These are phyloP conservation scores for Collybia mongolica DNA, from an alignment of 768 basidiomycete genomes.

Conservation along the genomic window DNA sequence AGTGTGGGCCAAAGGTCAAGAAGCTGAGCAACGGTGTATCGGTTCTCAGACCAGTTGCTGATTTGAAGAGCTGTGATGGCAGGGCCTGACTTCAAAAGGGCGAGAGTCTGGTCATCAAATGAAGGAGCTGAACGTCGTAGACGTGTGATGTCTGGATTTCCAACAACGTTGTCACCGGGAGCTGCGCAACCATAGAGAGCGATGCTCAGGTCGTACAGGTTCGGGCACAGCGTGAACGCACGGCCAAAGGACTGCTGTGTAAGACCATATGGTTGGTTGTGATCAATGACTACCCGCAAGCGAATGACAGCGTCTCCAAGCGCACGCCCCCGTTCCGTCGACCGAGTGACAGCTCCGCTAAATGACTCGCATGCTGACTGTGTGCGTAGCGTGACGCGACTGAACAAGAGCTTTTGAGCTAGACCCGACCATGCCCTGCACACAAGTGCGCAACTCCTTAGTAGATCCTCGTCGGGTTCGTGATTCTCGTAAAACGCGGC, in stretches of 20 bases:
- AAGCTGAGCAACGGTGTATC: constrained; percentile 54
- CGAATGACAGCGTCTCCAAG: constrained; percentile 53
- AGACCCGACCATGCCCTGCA: constrained; percentile 65
- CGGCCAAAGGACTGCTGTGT: constrained; percentile 55
- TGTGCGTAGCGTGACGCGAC: constrained; percentile 51
- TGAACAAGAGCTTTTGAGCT: constrained; percentile 66
- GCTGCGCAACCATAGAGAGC: constrained; percentile 58
- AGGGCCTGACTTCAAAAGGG: constrained; percentile 54
- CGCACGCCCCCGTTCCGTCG: constrained; percentile 44
- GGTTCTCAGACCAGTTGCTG: constrained; percentile 71
- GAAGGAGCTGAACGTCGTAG: constrained; percentile 50
- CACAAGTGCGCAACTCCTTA: constrained; percentile 59
- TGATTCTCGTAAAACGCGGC: constrained; percentile 40
- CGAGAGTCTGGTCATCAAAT: constrained; percentile 51
- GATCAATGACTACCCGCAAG: constrained; percentile 59
- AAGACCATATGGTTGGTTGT: constrained; percentile 63
- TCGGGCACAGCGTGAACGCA: constrained; percentile 59
- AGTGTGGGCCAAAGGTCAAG: constrained; percentile 64
- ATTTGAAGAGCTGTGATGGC: constrained; percentile 54
- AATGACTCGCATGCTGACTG: constrained; percentile 56
- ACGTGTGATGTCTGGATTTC: constrained; percentile 43
- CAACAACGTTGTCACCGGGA: constrained; percentile 50
- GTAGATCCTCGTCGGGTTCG: constrained; percentile 36
- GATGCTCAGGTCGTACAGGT: constrained; percentile 53
- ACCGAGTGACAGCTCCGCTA: constrained; percentile 44